A percentile compares a stretch with the other conserved stretches of the same genome.
Evolutionary conservation across 2,329 filamentous ascomycete species (phyloP).

Genomic region (Ophiostoma perfectum): DNA sequence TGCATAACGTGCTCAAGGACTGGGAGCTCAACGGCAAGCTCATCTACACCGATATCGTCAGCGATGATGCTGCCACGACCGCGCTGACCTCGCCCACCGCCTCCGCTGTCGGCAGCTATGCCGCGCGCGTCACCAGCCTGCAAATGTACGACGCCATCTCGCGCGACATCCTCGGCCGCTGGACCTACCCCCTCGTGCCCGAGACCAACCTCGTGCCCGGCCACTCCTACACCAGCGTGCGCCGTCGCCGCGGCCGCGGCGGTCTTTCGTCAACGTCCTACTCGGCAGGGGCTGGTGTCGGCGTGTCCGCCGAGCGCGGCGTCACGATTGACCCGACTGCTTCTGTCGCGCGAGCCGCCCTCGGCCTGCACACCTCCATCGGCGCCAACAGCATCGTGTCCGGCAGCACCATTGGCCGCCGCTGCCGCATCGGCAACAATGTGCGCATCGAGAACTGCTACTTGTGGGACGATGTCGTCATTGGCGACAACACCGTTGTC

Average conservation of each 20-base stretch:
- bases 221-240: constrained; percentile 68
- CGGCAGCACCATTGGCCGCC: constrained; percentile 74
- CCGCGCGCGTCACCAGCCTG: constrained; percentile 77
- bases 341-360: constrained; percentile 62
- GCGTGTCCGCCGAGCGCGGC: constrained; percentile 71
- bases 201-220: constrained; percentile 78
- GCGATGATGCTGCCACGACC: constrained; percentile 42
- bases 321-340: constrained; percentile 70
- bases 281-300: constrained; percentile 29
- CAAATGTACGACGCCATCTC: constrained; percentile 86
- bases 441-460: constrained; percentile 74
- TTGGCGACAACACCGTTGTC: constrained; percentile 70
- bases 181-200: constrained; percentile 83
- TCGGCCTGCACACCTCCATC: constrained; percentile 71
- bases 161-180: constrained; percentile 77
- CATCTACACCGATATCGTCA: constrained; percentile 84
- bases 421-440: constrained; percentile 81
- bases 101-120: constrained; percentile 51
- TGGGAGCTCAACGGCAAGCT: constrained; percentile 96
- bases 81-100: not conserved
- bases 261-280: not conserved
- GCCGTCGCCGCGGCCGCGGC: constrained; percentile 38
- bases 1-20: constrained; percentile 87
- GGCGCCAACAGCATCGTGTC: constrained; percentile 65
- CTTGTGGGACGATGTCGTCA: constrained; percentile 77